phyloP scores from a whole-genome alignment of 306 rosid species.

The Trichosanthes cucumerina region DNA sequence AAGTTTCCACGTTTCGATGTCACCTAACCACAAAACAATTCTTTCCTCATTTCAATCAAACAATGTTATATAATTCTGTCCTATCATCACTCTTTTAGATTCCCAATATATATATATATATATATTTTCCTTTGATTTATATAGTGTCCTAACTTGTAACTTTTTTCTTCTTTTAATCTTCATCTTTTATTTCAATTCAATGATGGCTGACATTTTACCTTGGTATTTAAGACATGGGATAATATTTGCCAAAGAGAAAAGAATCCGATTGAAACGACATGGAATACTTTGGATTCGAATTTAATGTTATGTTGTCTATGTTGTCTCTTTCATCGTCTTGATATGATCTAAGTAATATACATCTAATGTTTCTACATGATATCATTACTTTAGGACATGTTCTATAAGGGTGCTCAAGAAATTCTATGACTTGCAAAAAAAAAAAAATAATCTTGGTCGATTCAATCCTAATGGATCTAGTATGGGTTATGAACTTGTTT shows the following conservation, averaged over 20 bases:
- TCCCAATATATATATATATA: too few relatives aligned
- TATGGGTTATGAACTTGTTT: neutral
- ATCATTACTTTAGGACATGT: too few relatives aligned
- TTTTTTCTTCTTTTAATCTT: neutral
- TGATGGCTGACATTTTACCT: neutral
- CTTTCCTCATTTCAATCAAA: constrained; percentile 6
- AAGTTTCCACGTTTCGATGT: constrained; percentile 11
- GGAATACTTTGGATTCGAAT: too few relatives aligned
- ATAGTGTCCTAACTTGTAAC: neutral
- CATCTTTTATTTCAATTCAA: neutral
- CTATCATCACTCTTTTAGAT: neutral
- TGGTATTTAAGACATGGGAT: neutral
- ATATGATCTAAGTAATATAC: too few relatives aligned
- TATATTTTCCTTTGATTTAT: neutral
- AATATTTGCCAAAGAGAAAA: too few relatives aligned
- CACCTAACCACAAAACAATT: constrained; percentile 9
- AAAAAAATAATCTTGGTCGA: too few relatives aligned
- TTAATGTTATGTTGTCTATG: neutral
- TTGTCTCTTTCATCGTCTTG: neutral
- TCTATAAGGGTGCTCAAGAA: too few relatives aligned
- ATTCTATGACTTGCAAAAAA: too few relatives aligned
- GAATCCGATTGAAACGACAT: too few relatives aligned
- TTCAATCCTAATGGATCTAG: too few relatives aligned
- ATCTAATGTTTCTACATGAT: too few relatives aligned
- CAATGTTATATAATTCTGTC: neutral